Evolutionary conservation across 306 rosid genomes (phyloP), one percentile per base, ranked within the genome.

Genomic region (Prunus mira): DNA sequence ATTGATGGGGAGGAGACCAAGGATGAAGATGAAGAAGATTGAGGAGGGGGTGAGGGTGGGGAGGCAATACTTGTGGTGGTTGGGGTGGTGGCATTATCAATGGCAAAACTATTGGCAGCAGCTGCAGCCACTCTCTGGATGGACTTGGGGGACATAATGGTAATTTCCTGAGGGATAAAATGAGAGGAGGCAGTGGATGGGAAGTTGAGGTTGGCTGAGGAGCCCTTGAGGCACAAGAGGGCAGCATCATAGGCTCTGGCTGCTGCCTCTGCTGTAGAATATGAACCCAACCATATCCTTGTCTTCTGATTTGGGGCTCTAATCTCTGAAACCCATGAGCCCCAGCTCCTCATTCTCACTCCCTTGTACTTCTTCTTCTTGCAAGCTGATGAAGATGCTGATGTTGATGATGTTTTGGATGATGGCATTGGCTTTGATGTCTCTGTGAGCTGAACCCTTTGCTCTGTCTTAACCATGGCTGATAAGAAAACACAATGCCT

Each of bases 231-330:
- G 78, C 99, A 96, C 1, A 92, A 19, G 80, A 96, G 93, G 72
- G 99, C 99, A 64, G 98, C 98, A 84, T 96, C 98, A 73, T 96
- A 96, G 76, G 99, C 99, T 83, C 99, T 87, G 0, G 99, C 99
- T 10, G 99, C 99, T 1, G 99, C 99, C 66, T 96, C 99, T 15
- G 99, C 77, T 0, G 97, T 96, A 9, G 99, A 92, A 71, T 96
- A 92, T 46, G 99, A 96, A 4, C 99, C 99, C 17, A 96, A 60
- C 99, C 99, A 96, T 18, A 96, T 96, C 83, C 99, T 92, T 74
- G 98, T 91, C 76, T 96, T 96, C 65, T 96, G 98, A 75, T 91
- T 92, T 45, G 99, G 99, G 66, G 99, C 97, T 71, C 99, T 88
- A 43, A 96, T 89, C 90, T 96, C 99, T 12, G 99, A 92, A 0